Evolutionary conservation across 371 early-diverging fungal genomes (phyloP).

Genomic region (Sporodiniella umbellata): DNA sequence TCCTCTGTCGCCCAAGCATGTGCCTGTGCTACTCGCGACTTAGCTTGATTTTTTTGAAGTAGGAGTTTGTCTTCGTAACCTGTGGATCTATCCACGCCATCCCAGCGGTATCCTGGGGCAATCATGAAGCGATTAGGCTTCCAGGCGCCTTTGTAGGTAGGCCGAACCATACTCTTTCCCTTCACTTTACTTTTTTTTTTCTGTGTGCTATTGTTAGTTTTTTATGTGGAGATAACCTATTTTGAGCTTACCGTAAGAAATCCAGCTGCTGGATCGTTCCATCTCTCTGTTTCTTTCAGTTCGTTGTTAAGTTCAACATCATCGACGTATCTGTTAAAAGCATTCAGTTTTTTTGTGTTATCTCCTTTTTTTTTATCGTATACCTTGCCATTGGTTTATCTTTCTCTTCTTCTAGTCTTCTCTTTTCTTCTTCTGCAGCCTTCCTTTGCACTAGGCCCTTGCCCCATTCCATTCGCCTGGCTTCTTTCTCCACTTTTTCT

Average conservation of each 20-base stretch:
- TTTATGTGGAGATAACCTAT: too few relatives aligned
- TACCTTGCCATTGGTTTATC: conserved; percentile 64
- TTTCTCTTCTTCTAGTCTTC: conserved; percentile 54
- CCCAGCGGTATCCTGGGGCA: conserved; percentile 88
- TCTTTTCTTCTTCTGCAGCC: conserved; percentile 46
- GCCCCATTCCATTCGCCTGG: conserved; percentile 65
- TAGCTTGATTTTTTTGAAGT: conserved; percentile 46
- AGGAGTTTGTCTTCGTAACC: conserved; percentile 75
- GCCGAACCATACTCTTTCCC: conserved; percentile 34
- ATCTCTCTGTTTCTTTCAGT: conserved; percentile 53
- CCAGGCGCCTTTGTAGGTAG: conserved; percentile 61
- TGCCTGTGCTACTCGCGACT: conserved; percentile 50
- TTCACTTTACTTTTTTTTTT: conserved; percentile 28
- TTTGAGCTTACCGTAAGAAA: conserved; percentile 63
- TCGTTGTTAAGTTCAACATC: conserved; percentile 63
- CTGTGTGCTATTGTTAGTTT: too few relatives aligned
- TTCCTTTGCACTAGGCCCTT: conserved; percentile 70
- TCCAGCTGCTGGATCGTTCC: conserved; percentile 70
- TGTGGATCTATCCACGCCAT: conserved; percentile 88
- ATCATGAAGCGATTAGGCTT: conserved; percentile 84
- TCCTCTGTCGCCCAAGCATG: conserved; percentile 70
- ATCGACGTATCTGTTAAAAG: conserved; percentile 52
- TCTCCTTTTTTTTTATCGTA: neutral
- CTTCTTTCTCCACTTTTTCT: conserved; percentile 56
- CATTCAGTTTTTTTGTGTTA: neutral